A percentile compares a stretch with the other conserved stretches of the same genome.
These are phyloP conservation scores for Hirschfeldia incana DNA, from an alignment of 345 rosid species.

Conservation along the genomic window DNA sequence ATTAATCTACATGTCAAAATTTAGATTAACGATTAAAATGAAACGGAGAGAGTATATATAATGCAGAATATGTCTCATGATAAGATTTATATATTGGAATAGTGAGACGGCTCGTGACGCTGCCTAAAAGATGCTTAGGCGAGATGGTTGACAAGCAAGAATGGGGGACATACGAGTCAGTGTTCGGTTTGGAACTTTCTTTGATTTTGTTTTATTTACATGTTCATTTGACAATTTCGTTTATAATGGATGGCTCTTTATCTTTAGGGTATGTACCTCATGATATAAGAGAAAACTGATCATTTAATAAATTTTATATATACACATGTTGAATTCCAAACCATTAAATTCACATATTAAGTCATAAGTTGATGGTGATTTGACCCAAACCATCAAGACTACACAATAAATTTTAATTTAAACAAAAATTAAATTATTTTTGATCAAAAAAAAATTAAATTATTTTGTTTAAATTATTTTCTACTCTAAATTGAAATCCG, in stretches of 20 bases:
- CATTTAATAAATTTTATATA: background rate
- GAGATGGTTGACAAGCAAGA: conserved; percentile 36
- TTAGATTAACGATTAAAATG: no score
- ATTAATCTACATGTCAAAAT: no score
- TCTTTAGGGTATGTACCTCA: background rate
- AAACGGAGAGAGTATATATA: no score
- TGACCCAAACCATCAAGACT: background rate
- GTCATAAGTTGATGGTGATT: background rate
- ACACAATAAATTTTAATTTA: background rate
- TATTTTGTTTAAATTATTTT: no score
- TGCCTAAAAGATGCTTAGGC: conserved; percentile 33
- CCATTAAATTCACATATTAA: background rate
- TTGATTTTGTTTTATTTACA: conserved; percentile 9
- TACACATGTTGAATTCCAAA: background rate
- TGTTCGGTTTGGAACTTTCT: conserved; percentile 28
- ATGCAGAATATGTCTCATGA: background rate
- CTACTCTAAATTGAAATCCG: background rate
- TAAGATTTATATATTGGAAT: conserved; percentile 3
- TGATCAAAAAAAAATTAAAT: no score
- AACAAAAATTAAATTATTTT: no score
- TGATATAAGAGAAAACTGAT: background rate
- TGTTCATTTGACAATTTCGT: background rate
- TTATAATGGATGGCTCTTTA: background rate
- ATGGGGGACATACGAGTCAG: conserved; percentile 41
- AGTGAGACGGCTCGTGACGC: conserved; percentile 36